phyloP scores from a whole-genome alignment of 805 yeast genomes.

The Zygotorulaspora danielsina region DNA sequence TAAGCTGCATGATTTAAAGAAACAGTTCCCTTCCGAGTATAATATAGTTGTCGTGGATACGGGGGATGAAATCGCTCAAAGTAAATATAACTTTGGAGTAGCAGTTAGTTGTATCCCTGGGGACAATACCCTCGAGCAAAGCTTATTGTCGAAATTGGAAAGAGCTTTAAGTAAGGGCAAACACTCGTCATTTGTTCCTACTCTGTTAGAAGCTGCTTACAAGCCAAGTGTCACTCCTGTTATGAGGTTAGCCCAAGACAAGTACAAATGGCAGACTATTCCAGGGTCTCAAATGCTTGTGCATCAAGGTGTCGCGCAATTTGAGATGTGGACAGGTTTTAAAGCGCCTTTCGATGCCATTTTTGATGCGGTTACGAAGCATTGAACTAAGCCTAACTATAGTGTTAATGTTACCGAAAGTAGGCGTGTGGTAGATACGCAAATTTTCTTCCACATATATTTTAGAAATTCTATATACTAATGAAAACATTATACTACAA shows the following conservation, averaged over 20 bases:
- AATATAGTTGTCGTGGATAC: slow-evolving; percentile 56
- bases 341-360: slow-evolving; percentile 59
- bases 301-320: slow-evolving; percentile 89
- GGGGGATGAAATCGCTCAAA: slow-evolving; percentile 41
- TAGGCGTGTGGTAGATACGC: too few species aligned
- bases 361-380: slow-evolving; percentile 52
- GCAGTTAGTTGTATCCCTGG: slow-evolving; percentile 83
- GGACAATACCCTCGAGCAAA: slow-evolving; percentile 59
- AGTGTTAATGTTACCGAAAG: too few species aligned
- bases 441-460: too few species aligned
- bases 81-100: slow-evolving; percentile 46
- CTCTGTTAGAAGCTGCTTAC: slow-evolving; percentile 88
- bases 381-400: too few species aligned
- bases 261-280: slow-evolving; percentile 70
- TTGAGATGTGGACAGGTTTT: slow-evolving; percentile 67
- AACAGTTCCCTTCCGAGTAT: slow-evolving; percentile 55
- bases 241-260: slow-evolving; percentile 67
- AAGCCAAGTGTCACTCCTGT: slow-evolving; percentile 84
- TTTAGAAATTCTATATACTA: too few species aligned
- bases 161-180: slow-evolving; percentile 43
- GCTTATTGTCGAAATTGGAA: slow-evolving; percentile 47
- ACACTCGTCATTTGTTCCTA: slow-evolving; percentile 43
- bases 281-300: slow-evolving; percentile 91
- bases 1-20: slow-evolving; percentile 56
- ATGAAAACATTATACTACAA: too few species aligned